Evolutionary conservation across 164 flowering plant genomes (phyloP), one percentile per base, ranked within the genome.

Genomic region (Umbilicus rupestris): DNA sequence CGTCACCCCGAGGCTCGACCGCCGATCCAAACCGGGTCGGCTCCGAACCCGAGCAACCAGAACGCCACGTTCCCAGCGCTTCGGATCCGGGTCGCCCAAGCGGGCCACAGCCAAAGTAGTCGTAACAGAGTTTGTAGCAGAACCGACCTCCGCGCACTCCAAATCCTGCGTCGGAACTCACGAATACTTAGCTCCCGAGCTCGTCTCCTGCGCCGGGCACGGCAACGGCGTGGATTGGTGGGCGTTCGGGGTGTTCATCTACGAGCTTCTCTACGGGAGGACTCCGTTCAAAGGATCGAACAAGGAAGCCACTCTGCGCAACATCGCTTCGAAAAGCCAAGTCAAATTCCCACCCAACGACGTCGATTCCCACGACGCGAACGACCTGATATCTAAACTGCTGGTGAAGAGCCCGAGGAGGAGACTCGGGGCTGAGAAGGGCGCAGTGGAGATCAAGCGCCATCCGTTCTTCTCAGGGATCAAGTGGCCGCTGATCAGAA

Each of bases 141-240:
- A 92, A 84, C 94, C 96, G 15, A 78, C 82, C 49, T 24, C 73
- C 57, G 97, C 96, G 50, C 78, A 67, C 37, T 92, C 97, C 20
- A 81, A 68, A 64, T 79, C 90, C 0, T 87, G 87, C 71, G 97
- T 92, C 0, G 97, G 97, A 30, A 92, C 97, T 2, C 96, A 92
- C 78, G 97, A 92, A 79, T 92, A 92, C 68, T 63, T 92, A 60
- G 92, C 97, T 71, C 97, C 96, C 57, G 97, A 92, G 83, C 6
- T 92, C 10, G 75, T 87, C 2, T 41, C 67, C 68, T 94, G 96
- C 0, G 69, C 63, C 70, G 97, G 96, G 0, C 92, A 92, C 77
- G 94, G 96, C 9, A 85, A 72, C 84, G 89, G 88, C 8, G 94
- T 92, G 0, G 96, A 92, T 70, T 92, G 97, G 97, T 92, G 98